A percentile compares a stretch with the other conserved stretches of the same genome.
phyloP scores from a whole-genome alignment of 805 yeast genomes.

The Cyberlindnera saturnus region DNA sequence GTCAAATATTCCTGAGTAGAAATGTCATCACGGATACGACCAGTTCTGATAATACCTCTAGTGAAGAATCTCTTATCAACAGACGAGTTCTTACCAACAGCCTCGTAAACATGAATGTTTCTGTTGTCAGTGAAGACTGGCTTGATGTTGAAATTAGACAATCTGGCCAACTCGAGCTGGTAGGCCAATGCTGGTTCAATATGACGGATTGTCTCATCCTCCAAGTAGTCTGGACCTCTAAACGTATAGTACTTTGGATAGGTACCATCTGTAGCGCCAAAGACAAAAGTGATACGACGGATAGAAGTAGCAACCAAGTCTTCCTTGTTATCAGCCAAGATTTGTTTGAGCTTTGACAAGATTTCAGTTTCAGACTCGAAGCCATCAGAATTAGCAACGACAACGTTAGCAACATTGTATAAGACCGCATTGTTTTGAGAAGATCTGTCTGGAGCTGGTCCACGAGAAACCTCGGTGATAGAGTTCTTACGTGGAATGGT shows the following conservation, averaged over 20 bases:
- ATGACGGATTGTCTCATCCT: constrained; percentile 93
- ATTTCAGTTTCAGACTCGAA: constrained; percentile 65
- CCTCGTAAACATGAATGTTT: constrained; percentile 96
- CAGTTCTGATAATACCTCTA: constrained; percentile 95
- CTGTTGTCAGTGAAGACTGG: constrained; percentile 96
- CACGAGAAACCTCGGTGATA: constrained; percentile 27
- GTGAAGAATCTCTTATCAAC: constrained; percentile 94
- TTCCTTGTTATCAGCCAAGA: constrained; percentile 60
- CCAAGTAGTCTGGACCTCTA: constrained; percentile 79
- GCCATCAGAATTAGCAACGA: constrained; percentile 70
- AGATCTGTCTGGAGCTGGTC: constrained; percentile 46
- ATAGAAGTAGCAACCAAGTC: constrained; percentile 67
- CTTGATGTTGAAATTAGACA: constrained; percentile 90
- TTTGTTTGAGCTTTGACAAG: constrained; percentile 53
- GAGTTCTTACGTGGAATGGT: constrained; percentile 45
- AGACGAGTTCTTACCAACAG: constrained; percentile 87
- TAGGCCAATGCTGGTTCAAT: constrained; percentile 97
- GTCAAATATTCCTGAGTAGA: constrained; percentile 90
- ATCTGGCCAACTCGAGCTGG: constrained; percentile 91
- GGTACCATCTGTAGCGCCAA: constrained; percentile 76
- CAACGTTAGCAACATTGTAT: constrained; percentile 78
- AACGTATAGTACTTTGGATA: constrained; percentile 96
- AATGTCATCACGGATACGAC: constrained; percentile 87
- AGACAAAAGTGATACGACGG: constrained; percentile 89
- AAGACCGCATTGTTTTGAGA: constrained; percentile 32